Conservation (phyloP, 768 basidiomycete genomes). For the Panus rudis region DNA sequence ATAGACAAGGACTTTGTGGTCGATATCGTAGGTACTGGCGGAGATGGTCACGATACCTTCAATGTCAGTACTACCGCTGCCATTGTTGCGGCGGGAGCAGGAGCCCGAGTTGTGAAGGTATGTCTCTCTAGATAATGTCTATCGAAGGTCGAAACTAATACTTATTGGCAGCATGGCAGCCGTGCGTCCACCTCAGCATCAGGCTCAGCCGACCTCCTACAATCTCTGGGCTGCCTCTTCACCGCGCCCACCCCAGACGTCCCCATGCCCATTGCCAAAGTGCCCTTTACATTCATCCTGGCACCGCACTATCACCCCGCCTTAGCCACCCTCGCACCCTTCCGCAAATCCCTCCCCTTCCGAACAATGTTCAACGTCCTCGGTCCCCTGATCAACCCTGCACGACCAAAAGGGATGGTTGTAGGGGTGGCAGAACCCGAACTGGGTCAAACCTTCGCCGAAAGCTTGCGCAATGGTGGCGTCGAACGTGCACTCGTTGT, state of each 20-base stretch:
- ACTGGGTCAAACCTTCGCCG: conserved; percentile 77
- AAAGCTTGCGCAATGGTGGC: conserved; percentile 62
- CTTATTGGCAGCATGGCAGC: conserved; percentile 65
- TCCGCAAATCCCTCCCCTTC: conserved; percentile 83
- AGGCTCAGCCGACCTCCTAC: conserved; percentile 88
- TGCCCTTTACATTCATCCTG: conserved; percentile 89
- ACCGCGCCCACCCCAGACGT: conserved; percentile 53
- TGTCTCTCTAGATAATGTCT: conserved; percentile 13
- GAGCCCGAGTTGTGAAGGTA: conserved; percentile 90
- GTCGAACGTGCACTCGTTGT: conserved; percentile 87
- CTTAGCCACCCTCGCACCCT: conserved; percentile 73
- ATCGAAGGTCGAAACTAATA: not conserved
- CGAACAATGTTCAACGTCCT: conserved; percentile 95
- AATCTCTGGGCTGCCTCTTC: conserved; percentile 77
- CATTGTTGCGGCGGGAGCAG: conserved; percentile 91
- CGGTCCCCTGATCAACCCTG: conserved; percentile 92
- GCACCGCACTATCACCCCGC: conserved; percentile 92
- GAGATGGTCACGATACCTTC: conserved; percentile 93
- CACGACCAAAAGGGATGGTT: conserved; percentile 80
- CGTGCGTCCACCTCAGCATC: conserved; percentile 90
- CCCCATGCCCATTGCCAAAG: conserved; percentile 46
- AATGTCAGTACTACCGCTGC: conserved; percentile 95
- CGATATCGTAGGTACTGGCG: conserved; percentile 90
- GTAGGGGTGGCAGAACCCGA: conserved; percentile 81
- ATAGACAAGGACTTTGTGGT: conserved; percentile 56